These are phyloP conservation scores for Podochytrium sp. DNA, from an alignment of 192 early-diverging fungal species.

Conservation along the genomic window DNA sequence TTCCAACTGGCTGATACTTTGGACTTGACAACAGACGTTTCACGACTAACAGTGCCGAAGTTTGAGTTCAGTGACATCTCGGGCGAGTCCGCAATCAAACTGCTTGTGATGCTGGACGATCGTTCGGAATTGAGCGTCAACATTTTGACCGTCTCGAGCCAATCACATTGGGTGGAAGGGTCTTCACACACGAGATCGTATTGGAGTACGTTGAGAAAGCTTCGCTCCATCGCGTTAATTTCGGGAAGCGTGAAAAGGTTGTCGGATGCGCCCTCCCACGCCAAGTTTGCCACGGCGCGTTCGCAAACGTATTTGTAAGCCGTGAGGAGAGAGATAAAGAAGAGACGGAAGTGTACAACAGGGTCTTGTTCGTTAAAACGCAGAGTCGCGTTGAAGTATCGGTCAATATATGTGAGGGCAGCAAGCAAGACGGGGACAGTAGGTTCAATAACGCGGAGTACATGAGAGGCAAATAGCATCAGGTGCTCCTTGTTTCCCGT, in stretches of 20 bases:
- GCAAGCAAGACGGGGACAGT: not conserved
- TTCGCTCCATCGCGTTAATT: constrained; percentile 68
- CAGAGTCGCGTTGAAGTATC: not conserved
- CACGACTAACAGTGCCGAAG: too few species aligned
- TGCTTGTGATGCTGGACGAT: too few species aligned
- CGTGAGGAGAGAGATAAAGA: constrained; percentile 57
- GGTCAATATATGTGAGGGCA: constrained; percentile 1
- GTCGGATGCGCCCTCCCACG: constrained; percentile 62
- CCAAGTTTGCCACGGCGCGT: constrained; percentile 60
- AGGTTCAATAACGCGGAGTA: too few species aligned
- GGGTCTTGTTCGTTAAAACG: not conserved
- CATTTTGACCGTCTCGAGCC: constrained; percentile 13
- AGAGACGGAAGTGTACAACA: constrained; percentile 46
- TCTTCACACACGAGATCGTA: constrained; percentile 8
- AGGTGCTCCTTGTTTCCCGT: too few species aligned
- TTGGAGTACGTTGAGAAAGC: constrained; percentile 42
- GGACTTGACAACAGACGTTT: too few species aligned
- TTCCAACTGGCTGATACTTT: too few species aligned
- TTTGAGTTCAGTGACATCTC: too few species aligned
- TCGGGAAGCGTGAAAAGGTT: constrained; percentile 58
- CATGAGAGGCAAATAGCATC: too few species aligned
- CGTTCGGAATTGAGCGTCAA: constrained; percentile 10
- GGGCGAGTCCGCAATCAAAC: constrained; percentile 1
- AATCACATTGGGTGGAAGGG: not conserved
- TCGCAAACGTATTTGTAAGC: constrained; percentile 66